Conservation (phyloP, 2,329 filamentous ascomycete genomes). For the Monilinia fructicola region DNA sequence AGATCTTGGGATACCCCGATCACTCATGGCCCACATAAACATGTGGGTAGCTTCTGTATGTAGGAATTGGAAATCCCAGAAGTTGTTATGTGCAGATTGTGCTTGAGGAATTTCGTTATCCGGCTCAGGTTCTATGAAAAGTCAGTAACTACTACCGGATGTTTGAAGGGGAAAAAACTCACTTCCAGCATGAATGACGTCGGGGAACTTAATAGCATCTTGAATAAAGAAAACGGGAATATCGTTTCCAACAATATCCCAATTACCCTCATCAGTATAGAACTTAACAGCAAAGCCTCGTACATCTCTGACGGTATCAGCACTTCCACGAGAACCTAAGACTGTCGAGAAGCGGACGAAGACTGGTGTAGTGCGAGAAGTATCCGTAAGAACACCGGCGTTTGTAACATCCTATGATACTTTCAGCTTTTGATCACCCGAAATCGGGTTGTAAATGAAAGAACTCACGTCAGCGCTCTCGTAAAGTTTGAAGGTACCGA, state of each 20-base stretch:
- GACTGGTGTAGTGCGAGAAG: constrained; percentile 62
- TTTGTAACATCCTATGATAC: constrained; percentile 48
- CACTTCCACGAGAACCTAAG: constrained; percentile 69
- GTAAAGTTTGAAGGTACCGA: constrained; percentile 65
- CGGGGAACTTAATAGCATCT: constrained; percentile 72
- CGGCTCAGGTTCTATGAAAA: constrained; percentile 62
- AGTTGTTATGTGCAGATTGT: constrained; percentile 71
- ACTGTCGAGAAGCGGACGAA: constrained; percentile 79
- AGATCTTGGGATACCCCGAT: constrained; percentile 69
- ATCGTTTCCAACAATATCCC: constrained; percentile 73
- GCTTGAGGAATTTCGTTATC: constrained; percentile 70
- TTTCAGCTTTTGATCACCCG: background rate
- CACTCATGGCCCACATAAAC: constrained; percentile 78
- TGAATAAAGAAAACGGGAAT: constrained; percentile 77
- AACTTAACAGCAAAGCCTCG: constrained; percentile 77
- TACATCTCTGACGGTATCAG: constrained; percentile 81
- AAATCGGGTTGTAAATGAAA: too few species aligned
- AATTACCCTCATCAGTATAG: constrained; percentile 76
- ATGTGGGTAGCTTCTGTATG: constrained; percentile 74
- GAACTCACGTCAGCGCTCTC: constrained; percentile 53
- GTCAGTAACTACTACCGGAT: constrained; percentile 33
- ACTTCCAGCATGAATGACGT: constrained; percentile 55
- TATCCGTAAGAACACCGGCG: constrained; percentile 67
- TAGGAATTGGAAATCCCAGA: constrained; percentile 71
- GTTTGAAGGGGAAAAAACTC: constrained; percentile 16